Evolutionary conservation across 2,329 filamentous ascomycete species (phyloP).

Genomic region (Ophiostoma sp.): DNA sequence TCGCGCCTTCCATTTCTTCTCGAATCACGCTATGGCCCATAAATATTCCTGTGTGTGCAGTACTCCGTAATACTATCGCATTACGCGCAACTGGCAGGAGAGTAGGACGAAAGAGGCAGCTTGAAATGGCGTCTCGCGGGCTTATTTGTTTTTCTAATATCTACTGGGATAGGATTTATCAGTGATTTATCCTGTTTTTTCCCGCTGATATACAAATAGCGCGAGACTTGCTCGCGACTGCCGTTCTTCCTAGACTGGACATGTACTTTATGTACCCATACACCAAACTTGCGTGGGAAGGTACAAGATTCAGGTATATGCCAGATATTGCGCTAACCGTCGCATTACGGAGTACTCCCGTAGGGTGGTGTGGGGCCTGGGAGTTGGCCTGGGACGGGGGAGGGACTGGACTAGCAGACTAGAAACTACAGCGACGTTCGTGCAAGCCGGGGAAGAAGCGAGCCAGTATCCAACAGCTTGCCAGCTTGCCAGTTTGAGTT

Average conservation of each 20-base stretch:
- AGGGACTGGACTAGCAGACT: background rate
- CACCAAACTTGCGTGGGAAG: background rate
- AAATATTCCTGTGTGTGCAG: background rate
- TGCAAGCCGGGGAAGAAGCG: background rate
- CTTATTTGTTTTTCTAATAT: background rate
- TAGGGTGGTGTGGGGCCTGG: slow-evolving; percentile 7
- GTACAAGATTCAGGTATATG: background rate
- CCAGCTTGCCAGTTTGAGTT: background rate
- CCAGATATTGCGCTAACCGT: slow-evolving; percentile 9
- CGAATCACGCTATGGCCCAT: background rate
- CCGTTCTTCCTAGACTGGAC: slow-evolving; percentile 16
- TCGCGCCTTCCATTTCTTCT: slow-evolving; percentile 8
- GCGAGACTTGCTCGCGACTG: slow-evolving; percentile 8
- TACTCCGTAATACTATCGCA: background rate
- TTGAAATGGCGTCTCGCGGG: background rate
- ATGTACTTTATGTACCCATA: background rate
- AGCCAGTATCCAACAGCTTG: background rate
- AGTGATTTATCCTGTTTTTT: background rate
- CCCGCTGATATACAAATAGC: background rate
- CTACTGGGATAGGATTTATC: background rate
- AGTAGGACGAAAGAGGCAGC: slow-evolving; percentile 17
- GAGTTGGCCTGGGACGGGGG: background rate
- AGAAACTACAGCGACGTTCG: background rate
- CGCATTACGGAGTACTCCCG: slow-evolving; percentile 8
- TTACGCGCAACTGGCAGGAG: background rate